These are phyloP conservation scores for Podospora pseudopauciseta DNA, from an alignment of 495 filamentous ascomycete genomes.

Conservation along the genomic window DNA sequence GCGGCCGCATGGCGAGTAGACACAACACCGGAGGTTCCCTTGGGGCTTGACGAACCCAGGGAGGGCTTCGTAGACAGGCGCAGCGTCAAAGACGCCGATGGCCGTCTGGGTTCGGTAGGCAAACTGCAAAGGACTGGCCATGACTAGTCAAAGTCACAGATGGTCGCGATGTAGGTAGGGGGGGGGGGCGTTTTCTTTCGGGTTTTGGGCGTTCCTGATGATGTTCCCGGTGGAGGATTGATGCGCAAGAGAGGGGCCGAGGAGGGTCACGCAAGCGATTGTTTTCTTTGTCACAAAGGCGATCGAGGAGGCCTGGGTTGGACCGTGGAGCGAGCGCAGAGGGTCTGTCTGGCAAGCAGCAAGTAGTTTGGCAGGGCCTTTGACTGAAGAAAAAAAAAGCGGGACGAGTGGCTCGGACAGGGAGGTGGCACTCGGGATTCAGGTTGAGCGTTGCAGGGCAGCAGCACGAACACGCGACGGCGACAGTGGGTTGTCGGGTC, in stretches of 20 bases:
- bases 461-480: constrained; percentile 8
- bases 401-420: constrained; percentile 5
- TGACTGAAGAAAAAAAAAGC: background rate
- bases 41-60: constrained; percentile 85
- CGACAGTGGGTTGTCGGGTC: constrained; percentile 7
- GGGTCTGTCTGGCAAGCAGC: background rate
- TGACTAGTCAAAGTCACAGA: constrained; percentile 82
- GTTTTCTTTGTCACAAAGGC: background rate
- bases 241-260: background rate
- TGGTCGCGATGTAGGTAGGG: constrained; percentile 31
- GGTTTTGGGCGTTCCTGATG: constrained; percentile 6
- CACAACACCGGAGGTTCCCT: constrained; percentile 89
- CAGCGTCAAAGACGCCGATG: constrained; percentile 88
- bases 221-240: background rate
- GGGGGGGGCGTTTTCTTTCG: constrained; percentile 7
- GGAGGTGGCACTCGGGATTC: background rate
- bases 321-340: background rate
- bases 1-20: constrained; percentile 89
- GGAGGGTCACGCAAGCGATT: background rate
- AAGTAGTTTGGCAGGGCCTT: background rate
- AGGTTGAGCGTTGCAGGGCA: background rate
- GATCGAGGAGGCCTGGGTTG: background rate
- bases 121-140: constrained; percentile 87
- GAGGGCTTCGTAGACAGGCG: constrained; percentile 79
- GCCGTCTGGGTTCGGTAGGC: constrained; percentile 94